These are phyloP conservation scores for Antrodiella citrinella DNA, from an alignment of 768 basidiomycete genomes.

Conservation along the genomic window DNA sequence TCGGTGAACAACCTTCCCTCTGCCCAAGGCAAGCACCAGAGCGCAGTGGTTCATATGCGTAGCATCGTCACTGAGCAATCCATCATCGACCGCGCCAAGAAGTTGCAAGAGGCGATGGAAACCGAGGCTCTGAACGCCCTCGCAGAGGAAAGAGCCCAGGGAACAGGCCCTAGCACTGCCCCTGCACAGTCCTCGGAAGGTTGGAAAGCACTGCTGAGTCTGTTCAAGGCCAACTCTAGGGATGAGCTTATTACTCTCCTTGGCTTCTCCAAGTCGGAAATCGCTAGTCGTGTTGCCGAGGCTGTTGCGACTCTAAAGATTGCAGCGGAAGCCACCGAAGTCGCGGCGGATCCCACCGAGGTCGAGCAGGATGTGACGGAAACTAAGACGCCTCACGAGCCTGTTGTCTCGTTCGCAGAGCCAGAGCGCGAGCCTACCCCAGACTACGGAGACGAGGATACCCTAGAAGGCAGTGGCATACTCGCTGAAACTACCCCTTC, in stretches of 20 bases:
- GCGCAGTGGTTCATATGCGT: slow-evolving; percentile 71
- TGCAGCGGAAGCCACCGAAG: slow-evolving; percentile 21
- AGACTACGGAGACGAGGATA: slow-evolving; percentile 30
- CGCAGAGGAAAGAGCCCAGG: slow-evolving; percentile 48
- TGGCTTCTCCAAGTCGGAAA: slow-evolving; percentile 87
- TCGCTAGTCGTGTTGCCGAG: slow-evolving; percentile 69
- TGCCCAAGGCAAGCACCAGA: slow-evolving; percentile 75
- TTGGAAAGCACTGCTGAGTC: slow-evolving; percentile 83
- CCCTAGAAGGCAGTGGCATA: slow-evolving; percentile 19
- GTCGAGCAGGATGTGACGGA: slow-evolving; percentile 28
- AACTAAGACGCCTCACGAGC: slow-evolving; percentile 47
- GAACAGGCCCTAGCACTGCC: background rate
- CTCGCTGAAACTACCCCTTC: slow-evolving; percentile 61
- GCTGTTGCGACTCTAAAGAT: slow-evolving; percentile 71
- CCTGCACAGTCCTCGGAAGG: slow-evolving; percentile 34
- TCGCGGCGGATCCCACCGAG: slow-evolving; percentile 17
- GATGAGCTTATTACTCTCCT: slow-evolving; percentile 86
- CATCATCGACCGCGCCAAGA: slow-evolving; percentile 67
- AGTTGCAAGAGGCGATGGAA: slow-evolving; percentile 55
- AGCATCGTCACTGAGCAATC: slow-evolving; percentile 68
- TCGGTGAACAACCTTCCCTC: slow-evolving; percentile 67
- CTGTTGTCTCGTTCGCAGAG: slow-evolving; percentile 80
- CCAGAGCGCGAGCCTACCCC: slow-evolving; percentile 42
- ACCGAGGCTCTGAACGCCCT: slow-evolving; percentile 52
- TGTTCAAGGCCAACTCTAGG: slow-evolving; percentile 84